Conservation (phyloP, 306 rosid genomes). For the Lagenaria siceraria region DNA sequence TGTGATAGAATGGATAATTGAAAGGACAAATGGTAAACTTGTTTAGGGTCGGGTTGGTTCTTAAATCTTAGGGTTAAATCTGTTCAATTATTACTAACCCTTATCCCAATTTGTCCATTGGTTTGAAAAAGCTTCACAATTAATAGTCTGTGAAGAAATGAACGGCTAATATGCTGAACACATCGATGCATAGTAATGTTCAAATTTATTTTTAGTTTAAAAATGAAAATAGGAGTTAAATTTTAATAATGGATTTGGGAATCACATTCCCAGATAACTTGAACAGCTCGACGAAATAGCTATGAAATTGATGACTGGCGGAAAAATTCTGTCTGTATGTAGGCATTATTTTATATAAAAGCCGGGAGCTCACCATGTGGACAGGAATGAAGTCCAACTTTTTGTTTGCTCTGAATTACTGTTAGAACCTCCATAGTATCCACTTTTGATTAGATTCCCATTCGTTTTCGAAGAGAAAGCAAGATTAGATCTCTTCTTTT, state of each 20-base stretch:
- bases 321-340: not conserved
- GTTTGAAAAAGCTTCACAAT: not conserved
- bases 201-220: not conserved
- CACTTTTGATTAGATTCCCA: not conserved
- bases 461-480: not conserved
- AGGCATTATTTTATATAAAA: not conserved
- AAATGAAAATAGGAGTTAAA: not conserved
- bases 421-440: not conserved
- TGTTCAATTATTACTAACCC: not conserved
- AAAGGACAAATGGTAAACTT: not conserved
- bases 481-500: not conserved
- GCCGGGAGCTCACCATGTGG: conserved; percentile 1
- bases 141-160: not conserved
- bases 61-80: not conserved
- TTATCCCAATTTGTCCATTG: not conserved
- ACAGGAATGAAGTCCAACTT: not conserved
- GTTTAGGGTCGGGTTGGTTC: not conserved
- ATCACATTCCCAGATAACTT: not conserved
- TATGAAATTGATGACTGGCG: not conserved
- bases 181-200: not conserved
- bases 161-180: not conserved
- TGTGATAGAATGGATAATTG: not conserved
- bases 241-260: not conserved
- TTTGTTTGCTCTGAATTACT: not conserved
- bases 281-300: not conserved